Percentiles rank a stretch among this genome's conserved stretches.
These are phyloP conservation scores for Aureobasidium namibiae DNA, from an alignment of 2,329 filamentous ascomycete genomes.

Conservation along the genomic window DNA sequence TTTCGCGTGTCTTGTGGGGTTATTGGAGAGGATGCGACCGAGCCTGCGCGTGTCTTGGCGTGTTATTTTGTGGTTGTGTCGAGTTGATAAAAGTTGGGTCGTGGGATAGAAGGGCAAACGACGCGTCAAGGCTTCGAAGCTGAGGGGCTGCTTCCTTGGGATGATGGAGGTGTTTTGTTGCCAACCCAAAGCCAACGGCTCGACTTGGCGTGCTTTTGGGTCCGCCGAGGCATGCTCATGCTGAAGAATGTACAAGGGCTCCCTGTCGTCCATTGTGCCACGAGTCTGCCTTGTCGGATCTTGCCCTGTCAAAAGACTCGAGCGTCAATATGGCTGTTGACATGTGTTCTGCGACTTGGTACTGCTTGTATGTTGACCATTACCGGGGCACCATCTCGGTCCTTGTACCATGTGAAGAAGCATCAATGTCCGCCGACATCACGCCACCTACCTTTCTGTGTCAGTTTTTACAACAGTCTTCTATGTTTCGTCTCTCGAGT, in stretches of 20 bases:
- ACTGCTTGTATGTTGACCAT: not conserved
- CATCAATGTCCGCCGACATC: not conserved
- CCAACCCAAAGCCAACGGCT: not conserved
- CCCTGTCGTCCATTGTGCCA: not conserved
- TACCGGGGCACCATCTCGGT: not conserved
- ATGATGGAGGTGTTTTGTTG: slow-evolving; percentile 2
- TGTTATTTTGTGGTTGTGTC: not conserved
- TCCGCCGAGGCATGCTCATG: not conserved
- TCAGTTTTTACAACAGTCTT: not conserved
- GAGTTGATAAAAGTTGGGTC: slow-evolving; percentile 9
- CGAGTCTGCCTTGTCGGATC: not conserved
- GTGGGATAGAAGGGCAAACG: slow-evolving; percentile 6
- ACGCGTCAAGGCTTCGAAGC: no score
- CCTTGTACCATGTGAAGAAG: not conserved
- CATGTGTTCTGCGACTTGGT: not conserved
- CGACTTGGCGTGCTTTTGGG: not conserved
- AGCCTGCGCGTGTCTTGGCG: slow-evolving; percentile 11
- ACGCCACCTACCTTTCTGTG: not conserved
- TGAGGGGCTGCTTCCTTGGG: not conserved
- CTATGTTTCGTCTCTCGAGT: not conserved
- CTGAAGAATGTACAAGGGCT: not conserved
- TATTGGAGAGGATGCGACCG: slow-evolving; percentile 11
- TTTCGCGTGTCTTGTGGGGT: slow-evolving; percentile 2
- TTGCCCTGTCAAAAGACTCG: no score
- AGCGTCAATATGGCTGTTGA: not conserved